Base-by-base conservation (phyloP, 176 grass and related monocot species). In the Hordeum vulgare region DNA sequence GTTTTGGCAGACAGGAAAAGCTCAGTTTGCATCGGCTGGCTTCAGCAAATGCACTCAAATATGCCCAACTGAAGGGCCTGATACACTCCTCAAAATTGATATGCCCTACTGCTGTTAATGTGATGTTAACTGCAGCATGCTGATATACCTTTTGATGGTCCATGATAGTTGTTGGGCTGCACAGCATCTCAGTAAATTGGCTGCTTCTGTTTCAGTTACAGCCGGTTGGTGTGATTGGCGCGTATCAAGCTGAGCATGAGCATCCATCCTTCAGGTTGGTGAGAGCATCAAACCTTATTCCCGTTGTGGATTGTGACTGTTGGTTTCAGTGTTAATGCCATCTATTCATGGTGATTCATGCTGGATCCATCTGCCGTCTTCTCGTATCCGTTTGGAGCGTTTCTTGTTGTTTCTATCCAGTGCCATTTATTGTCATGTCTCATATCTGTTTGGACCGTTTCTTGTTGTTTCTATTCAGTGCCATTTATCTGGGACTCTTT, bases 271-370 rank as follows among this genome's bases (percentile, higher is more conserved):
- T 27, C 54, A 61, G 70, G 61, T 89, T 71, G 77, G 87, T 85
- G 74, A 66, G 82, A 62, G 53, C 60, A 85, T 80, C 58, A 75
- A 68, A 61, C 37, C 36, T 61, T 69, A 0, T 75, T 70, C 81
- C 79, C 78, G 70, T 60, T 87, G 35, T 33, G 12, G 27, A 33
- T 34, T 20, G 20, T 33, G 61, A 57, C 33, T 78, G 66, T 79
- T 13, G 9, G 37, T 28, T 61, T 59, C 14, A 81, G 18, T 77
- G 49, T 67, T n/a, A 9, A 68, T 82, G 62, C 2, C 51, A 49
- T 56, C 80, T 26, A 59, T 76, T 61, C 39, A 44, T 47, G 39
- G 3, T 11, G 31, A 40, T 9, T 24, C 68, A 62, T 74, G 29
- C 9, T 37, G 64, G 71, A 62, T 35, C 20, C 18, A 40, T 69